Percentiles rank a stretch among this genome's conserved stretches.
These are phyloP conservation scores for Aspergillus oerlinghausenensis DNA, from an alignment of 2,329 filamentous ascomycete species.

Conservation along the genomic window DNA sequence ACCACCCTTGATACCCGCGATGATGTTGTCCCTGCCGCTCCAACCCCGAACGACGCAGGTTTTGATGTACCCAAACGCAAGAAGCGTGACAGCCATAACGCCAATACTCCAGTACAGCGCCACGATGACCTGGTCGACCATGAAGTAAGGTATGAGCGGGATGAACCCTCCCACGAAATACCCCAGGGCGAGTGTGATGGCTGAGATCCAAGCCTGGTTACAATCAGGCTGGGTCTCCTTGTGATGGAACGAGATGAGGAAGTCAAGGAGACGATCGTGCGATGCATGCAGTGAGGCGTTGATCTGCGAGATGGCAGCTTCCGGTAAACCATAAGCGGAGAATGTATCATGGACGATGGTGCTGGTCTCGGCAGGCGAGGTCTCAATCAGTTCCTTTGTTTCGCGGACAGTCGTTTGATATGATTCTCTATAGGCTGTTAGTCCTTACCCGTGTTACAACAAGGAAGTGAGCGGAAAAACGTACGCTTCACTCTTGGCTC, in stretches of 20 bases:
- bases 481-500: conserved; percentile 49
- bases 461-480: conserved; percentile 11
- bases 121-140: conserved; percentile 43
- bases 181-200: conserved; percentile 61
- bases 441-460: background rate
- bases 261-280: conserved; percentile 39
- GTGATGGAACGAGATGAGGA: conserved; percentile 47
- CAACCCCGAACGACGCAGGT: conserved; percentile 45
- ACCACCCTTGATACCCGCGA: conserved; percentile 55
- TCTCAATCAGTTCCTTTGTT: conserved; percentile 37
- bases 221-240: conserved; percentile 42
- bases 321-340: conserved; percentile 37
- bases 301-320: conserved; percentile 32
- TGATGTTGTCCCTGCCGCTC: conserved; percentile 43
- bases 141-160: conserved; percentile 67
- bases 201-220: conserved; percentile 49
- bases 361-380: conserved; percentile 33
- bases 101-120: conserved; percentile 48
- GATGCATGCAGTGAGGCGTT: conserved; percentile 34
- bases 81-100: conserved; percentile 39
- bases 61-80: conserved; percentile 42
- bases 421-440: conserved; percentile 32
- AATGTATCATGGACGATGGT: conserved; percentile 41
- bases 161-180: conserved; percentile 68
- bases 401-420: conserved; percentile 44